These are phyloP conservation scores for Macroventuria anomochaeta DNA, from an alignment of 2,329 filamentous ascomycete species.

Conservation along the genomic window DNA sequence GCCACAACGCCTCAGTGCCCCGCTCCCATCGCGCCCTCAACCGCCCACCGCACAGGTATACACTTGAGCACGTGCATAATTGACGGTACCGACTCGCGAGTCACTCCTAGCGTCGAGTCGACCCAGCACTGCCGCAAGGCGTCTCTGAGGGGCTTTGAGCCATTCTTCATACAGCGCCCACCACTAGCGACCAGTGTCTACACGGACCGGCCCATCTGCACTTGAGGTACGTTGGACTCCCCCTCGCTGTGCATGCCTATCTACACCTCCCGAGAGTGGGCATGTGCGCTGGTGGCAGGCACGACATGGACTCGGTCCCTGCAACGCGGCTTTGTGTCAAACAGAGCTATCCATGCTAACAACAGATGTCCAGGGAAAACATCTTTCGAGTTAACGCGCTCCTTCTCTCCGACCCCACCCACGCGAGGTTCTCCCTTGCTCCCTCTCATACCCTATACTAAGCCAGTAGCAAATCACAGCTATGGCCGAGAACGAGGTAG, in stretches of 20 bases:
- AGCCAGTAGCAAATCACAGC: conserved; percentile 51
- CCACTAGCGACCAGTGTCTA: conserved; percentile 28
- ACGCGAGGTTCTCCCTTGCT: conserved; percentile 47
- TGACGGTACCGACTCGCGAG: conserved; percentile 34
- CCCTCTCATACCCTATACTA: conserved; percentile 28
- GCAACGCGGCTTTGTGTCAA: conserved; percentile 14
- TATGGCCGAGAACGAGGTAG: conserved; percentile 89
- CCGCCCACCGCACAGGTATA: conserved; percentile 41
- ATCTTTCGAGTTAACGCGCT: conserved; percentile 34
- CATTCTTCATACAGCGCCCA: conserved; percentile 43
- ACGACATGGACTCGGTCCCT: conserved; percentile 23
- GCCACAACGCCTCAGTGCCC: conserved; percentile 44
- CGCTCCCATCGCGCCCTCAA: conserved; percentile 38
- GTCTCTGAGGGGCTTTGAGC: conserved; percentile 51
- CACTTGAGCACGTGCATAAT: conserved; percentile 33
- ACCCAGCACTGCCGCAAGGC: conserved; percentile 43
- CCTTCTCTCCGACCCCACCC: conserved; percentile 31
- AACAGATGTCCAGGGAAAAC: conserved; percentile 24
- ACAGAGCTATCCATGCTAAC: conserved; percentile 31
- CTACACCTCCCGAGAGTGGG: not conserved
- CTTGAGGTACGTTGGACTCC: conserved; percentile 39
- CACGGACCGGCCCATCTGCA: conserved; percentile 28
- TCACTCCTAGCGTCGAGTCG: conserved; percentile 43
- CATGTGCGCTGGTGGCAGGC: conserved; percentile 12
- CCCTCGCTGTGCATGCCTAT: not conserved